Evolutionary conservation across 106 monocot species (phyloP), one percentile per base, ranked within the genome.

Genomic region (Allium cepa): DNA sequence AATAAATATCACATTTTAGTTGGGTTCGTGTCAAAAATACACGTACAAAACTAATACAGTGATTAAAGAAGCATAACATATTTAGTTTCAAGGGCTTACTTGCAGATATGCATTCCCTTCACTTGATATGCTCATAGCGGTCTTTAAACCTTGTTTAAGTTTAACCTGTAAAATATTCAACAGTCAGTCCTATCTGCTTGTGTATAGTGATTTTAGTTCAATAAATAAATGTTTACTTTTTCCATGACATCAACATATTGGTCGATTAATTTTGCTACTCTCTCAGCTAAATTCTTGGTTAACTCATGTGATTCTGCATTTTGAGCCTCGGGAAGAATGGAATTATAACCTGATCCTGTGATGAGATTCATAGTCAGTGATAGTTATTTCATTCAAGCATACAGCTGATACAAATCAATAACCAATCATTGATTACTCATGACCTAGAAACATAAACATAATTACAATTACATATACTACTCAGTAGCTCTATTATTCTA

Each of bases 221-320:
- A 46, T 12, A 66, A 36, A 7, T 2, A 56, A 22, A 5, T 62
- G 67, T 50, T 69, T 51, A 99, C 97, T 90, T 93, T 99, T 71
- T 99, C 97, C 97, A 99, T 93, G 56, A 87, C 80, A 69, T 99
- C 92, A 67, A 93, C 59, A 90, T 99, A 99, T 62, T 99, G 89
- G 4, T 85, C 92, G 50, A 87, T 68, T 73, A 72, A 68, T 73
- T 83, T 77, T 26, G 71, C 68, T 16, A 90, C 77, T 77, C 85
- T 87, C 17, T 85, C 87, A 36, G 75, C 84, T 10, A 99, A 75
- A 50, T 10, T 36, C 47, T 77, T 79, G 26, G 97, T 90, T 74
- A 81, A 71, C 47, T 75, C 55, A 79, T 99, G 97, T 47, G 75
- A 90, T 65, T 85, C 84, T 57, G 79, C 79, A 83, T 83, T 72